Evolutionary conservation across 2,329 filamentous ascomycete species (phyloP), one percentile per base, ranked within the genome.

Genomic region (Xylariaceae sp.): DNA sequence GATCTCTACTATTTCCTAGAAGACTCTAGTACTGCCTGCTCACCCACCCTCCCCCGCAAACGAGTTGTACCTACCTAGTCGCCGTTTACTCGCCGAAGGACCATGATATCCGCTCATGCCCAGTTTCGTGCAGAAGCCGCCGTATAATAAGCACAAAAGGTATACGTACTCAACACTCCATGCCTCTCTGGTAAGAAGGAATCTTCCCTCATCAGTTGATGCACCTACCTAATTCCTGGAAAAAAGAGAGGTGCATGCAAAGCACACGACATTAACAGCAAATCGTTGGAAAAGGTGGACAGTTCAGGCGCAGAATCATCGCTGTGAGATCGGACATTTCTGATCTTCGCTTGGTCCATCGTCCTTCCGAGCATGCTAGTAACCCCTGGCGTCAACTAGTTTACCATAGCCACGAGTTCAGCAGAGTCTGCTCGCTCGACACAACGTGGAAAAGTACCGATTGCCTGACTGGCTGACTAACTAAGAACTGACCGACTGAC

Each of bases 161-260:
- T 77, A 73, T 75, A 75, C 74, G 67, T 73, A 70, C 72, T 71
- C 73, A 72, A 71, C 68, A 69, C 69, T 73, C 69, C 67, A 76
- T 76, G 76, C 76, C 76, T 70, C 71, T 65, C 73, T 71, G 65
- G 69, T 70, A 65, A 71, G 65, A 72, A 68, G 64, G 67, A 66
- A 64, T 65, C 59, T 60, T 56, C 63, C 53, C 65, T 74, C 71
- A 68, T 72, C 73, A 76, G 74, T 75, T 68, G 69, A 71, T 69
- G 63, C 64, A 64, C 61, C 59, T 69, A 30, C 23, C 23, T 30
- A 30, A 30, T 5, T 30, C 23, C 71, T 66, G 65, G 67, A 68
- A 69, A 30, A 30, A 5, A 30, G 23, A 30, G 23, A 30, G 23
- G 23, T 30, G 23, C 65, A 73, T 76, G 73, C 73, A 74, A 77